A percentile compares a stretch with the other conserved stretches of the same genome.
phyloP scores from a whole-genome alignment of 805 yeast species.

The Lachancea lanzarotensis region DNA sequence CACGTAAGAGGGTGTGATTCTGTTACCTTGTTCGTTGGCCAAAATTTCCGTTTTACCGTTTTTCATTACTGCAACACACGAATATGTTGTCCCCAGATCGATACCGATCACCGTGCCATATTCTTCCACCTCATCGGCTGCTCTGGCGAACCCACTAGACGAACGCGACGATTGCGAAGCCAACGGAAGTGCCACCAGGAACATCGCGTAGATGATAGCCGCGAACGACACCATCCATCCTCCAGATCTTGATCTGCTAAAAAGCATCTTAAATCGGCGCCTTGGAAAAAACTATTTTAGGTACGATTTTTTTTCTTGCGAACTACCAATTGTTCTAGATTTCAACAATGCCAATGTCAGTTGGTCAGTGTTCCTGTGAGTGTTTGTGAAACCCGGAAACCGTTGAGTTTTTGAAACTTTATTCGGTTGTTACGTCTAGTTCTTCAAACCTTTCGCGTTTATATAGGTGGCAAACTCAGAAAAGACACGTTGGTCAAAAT shows the following conservation, averaged over 20 bases:
- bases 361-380: not conserved
- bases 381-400: not conserved
- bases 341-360: not conserved
- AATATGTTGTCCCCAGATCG: slow-evolving; percentile 95
- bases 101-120: slow-evolving; percentile 80
- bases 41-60: slow-evolving; percentile 85
- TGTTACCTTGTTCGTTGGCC: slow-evolving; percentile 95
- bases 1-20: slow-evolving; percentile 93
- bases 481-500: slow-evolving; percentile 10
- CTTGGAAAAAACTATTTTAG: not conserved
- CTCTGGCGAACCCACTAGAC: slow-evolving; percentile 30
- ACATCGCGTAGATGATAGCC: slow-evolving; percentile 26
- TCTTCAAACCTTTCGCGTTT: not conserved
- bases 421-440: not conserved
- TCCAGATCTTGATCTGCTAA: slow-evolving; percentile 8
- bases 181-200: slow-evolving; percentile 28
- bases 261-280: not conserved
- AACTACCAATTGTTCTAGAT: too few species aligned
- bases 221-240: slow-evolving; percentile 46
- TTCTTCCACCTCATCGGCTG: slow-evolving; percentile 37
- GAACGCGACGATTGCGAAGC: slow-evolving; percentile 20
- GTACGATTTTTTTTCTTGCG: too few species aligned
- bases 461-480: slow-evolving; percentile 8
- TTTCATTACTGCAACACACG: slow-evolving; percentile 88
- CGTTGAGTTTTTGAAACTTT: not conserved